Conservation (phyloP, 768 basidiomycete species). For the Boletus reticulatus region DNA sequence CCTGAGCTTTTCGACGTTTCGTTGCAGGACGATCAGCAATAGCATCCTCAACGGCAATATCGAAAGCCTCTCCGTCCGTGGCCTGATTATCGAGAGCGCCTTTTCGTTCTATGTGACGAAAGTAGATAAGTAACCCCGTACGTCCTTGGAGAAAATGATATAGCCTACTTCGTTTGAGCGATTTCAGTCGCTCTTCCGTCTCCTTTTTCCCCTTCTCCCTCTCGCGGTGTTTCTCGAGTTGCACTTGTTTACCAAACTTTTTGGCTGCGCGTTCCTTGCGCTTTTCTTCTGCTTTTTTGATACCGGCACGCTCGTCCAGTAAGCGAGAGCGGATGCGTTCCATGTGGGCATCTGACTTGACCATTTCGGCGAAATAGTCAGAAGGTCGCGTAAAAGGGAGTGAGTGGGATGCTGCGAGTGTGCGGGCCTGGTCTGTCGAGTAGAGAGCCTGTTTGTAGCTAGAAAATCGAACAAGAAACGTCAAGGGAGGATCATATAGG, state of each 20-base stretch:
- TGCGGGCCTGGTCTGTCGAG: slow-evolving; percentile 69
- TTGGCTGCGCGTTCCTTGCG: slow-evolving; percentile 91
- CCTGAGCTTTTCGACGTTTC: slow-evolving; percentile 43
- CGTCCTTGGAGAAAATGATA: not conserved
- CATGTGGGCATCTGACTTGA: slow-evolving; percentile 97
- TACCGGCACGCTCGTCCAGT: slow-evolving; percentile 82
- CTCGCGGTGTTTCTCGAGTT: slow-evolving; percentile 91
- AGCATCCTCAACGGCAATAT: slow-evolving; percentile 89
- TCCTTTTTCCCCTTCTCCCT: slow-evolving; percentile 88
- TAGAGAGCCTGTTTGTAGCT: slow-evolving; percentile 97
- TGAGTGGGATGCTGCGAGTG: slow-evolving; percentile 73
- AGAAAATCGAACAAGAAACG: not conserved
- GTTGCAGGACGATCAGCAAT: slow-evolving; percentile 67
- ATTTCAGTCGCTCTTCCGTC: slow-evolving; percentile 81
- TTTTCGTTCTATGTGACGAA: slow-evolving; percentile 63
- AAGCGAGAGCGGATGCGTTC: slow-evolving; percentile 89
- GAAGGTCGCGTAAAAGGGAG: slow-evolving; percentile 87
- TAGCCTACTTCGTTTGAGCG: slow-evolving; percentile 79
- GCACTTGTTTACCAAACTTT: slow-evolving; percentile 98
- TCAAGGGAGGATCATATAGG: not conserved
- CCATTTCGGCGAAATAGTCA: slow-evolving; percentile 99
- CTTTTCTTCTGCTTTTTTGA: slow-evolving; percentile 91
- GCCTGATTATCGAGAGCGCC: slow-evolving; percentile 70
- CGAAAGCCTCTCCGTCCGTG: slow-evolving; percentile 63
- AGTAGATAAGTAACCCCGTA: slow-evolving; percentile 1